These are phyloP conservation scores for Atkinsonella texensis DNA, from an alignment of 2,329 filamentous ascomycete genomes.

Conservation along the genomic window DNA sequence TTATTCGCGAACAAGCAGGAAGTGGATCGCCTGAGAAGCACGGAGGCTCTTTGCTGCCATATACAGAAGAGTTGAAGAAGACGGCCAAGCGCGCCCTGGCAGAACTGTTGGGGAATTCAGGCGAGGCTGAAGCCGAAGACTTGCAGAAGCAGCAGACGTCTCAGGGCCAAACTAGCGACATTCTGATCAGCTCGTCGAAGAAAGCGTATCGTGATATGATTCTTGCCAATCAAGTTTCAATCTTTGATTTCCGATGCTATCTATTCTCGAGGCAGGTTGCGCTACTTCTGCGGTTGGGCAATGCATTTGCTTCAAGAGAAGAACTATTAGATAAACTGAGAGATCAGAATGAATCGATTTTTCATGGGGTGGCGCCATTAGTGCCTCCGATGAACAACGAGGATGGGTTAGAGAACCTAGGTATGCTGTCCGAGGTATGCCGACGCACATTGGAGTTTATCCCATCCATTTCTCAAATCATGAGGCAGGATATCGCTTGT, in stretches of 20 bases:
- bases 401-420: conserved; percentile 60
- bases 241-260: conserved; percentile 92
- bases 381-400: conserved; percentile 34
- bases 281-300: conserved; percentile 72
- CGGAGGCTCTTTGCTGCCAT: conserved; percentile 58
- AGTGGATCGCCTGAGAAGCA: conserved; percentile 50
- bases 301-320: conserved; percentile 50
- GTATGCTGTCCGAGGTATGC: conserved; percentile 76
- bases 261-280: conserved; percentile 83
- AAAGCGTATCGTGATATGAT: conserved; percentile 90
- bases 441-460: conserved; percentile 75
- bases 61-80: conserved; percentile 61
- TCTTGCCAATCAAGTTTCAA: conserved; percentile 83
- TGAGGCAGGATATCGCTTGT: conserved; percentile 60
- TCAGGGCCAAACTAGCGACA: conserved; percentile 37
- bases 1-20: conserved; percentile 61
- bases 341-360: conserved; percentile 47
- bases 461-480: conserved; percentile 62
- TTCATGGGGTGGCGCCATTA: conserved; percentile 44
- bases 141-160: conserved; percentile 32
- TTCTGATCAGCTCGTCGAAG: conserved; percentile 49
- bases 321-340: conserved; percentile 50
- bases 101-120: conserved; percentile 19
- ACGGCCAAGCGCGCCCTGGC: conserved; percentile 41
- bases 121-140: conserved; percentile 33